Base-by-base conservation (phyloP, 805 yeast species). In the Metschnikowia corniflorae region DNA sequence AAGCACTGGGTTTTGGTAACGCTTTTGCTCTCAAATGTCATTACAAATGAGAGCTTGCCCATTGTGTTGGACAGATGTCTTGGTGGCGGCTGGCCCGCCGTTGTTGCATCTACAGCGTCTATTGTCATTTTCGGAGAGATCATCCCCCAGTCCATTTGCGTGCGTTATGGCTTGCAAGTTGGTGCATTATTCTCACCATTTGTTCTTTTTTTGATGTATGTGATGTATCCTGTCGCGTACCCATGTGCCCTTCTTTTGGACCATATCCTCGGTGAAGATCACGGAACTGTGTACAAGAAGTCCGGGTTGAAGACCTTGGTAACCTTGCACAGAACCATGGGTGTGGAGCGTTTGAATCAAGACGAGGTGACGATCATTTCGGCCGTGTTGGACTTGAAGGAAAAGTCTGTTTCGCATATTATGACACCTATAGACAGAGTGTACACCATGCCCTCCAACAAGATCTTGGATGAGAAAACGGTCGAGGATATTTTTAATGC, bases 11-110 rank as follows among this genome's bases (percentile, higher is more conserved):
- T 91, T 13, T 73, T 91, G 27, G 97, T 91, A 22, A 91, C 98
- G 2, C 63, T 91, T 43, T 70, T 91, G 40, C 60, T 89, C 21
- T 77, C 87, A 6, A 89, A 89, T 53, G 97, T 89, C 31, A 86
- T 89, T 56, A 89, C 97, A 29, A 89, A 89, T 58, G 97, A 91
- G 60, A 82, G 96, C 2, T 71, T 91, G 42, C 98, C 98, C 1
- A 91, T 91, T 49, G 95, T 91, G 16, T 71, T 93, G 41, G 97
- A 91, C 58, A 73, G 94, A 37, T 83, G 91, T 50, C 73, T 93
- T 10, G 97, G 97, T 31, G 97, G 97, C 28, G 98, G 98, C 1
- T 83, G 95, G 84, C 89, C 93, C 10, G 98, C 98, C 0, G 96
- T 91, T 24, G 86, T 88, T 10, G 75, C 88, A 9, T 82, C 97